Conservation (phyloP, 176 grass and related monocot species). For the maize (Zea mays) region Zm-B73-REFERENCE-NAM-5.0 NC_050104.1:151552001-151552500, state of each 20-base stretch:
- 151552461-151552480: conserved; percentile 56
- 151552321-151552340: not conserved
- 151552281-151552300: conserved; percentile 65
- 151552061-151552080: conserved; percentile 82
- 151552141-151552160: not conserved
- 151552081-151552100: conserved; percentile 61
- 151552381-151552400: conserved; percentile 47
- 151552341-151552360: no score
- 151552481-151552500: conserved; percentile 84
- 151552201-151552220: conserved; percentile 59
- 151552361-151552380: conserved; percentile 3
- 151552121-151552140: conserved; percentile 48
- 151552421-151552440: conserved; percentile 69
- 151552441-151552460: conserved; percentile 67
- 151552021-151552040: no score
- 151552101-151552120: conserved; percentile 61
- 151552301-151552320: no score
- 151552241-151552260: conserved; percentile 69
- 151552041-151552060: no score
- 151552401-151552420: conserved; percentile 66
- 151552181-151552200: not conserved
- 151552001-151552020: no score
- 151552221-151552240: conserved; percentile 69
- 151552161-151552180: not conserved
- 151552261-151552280: conserved; percentile 67